Percentiles rank a stretch among this genome's conserved stretches.
Conservation (phyloP, 768 basidiomycete species). For the Dioszegia crocea region DNA sequence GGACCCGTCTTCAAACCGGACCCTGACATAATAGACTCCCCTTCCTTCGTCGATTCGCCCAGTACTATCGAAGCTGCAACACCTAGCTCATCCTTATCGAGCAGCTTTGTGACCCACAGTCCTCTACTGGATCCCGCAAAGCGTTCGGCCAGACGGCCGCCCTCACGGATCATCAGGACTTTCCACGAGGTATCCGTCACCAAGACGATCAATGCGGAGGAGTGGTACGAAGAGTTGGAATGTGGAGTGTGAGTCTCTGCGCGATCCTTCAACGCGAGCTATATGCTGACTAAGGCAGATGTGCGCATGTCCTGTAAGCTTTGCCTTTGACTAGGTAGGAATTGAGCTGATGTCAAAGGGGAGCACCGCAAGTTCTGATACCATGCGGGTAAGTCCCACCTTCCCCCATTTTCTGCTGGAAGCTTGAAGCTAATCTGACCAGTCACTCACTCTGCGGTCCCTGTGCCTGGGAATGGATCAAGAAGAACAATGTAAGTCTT, state of each 20-base stretch:
- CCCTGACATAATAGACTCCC: neutral
- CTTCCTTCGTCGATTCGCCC: neutral
- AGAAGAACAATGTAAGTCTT: conserved; percentile 26
- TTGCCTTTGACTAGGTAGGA: neutral
- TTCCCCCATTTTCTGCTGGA: neutral
- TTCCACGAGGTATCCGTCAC: conserved; percentile 38
- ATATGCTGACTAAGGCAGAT: conserved; percentile 14
- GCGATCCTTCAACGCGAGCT: no score
- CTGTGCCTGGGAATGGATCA: conserved; percentile 42
- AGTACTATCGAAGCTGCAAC: neutral
- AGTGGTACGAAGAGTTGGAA: conserved; percentile 44
- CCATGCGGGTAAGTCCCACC: conserved; percentile 37
- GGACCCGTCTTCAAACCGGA: no score
- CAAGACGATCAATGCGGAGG: conserved; percentile 26
- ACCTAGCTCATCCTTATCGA: neutral
- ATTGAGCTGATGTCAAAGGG: conserved; percentile 13
- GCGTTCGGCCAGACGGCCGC: neutral
- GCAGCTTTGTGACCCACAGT: neutral
- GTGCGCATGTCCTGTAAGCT: conserved; percentile 37
- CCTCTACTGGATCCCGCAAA: neutral
- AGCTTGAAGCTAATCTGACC: neutral
- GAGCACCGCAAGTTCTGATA: conserved; percentile 32
- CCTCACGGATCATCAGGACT: conserved; percentile 27
- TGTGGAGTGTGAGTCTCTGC: conserved; percentile 39
- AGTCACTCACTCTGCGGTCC: conserved; percentile 44